Conservation (phyloP, 1,139 yeast species). For the Pneumocystis murina region DNA sequence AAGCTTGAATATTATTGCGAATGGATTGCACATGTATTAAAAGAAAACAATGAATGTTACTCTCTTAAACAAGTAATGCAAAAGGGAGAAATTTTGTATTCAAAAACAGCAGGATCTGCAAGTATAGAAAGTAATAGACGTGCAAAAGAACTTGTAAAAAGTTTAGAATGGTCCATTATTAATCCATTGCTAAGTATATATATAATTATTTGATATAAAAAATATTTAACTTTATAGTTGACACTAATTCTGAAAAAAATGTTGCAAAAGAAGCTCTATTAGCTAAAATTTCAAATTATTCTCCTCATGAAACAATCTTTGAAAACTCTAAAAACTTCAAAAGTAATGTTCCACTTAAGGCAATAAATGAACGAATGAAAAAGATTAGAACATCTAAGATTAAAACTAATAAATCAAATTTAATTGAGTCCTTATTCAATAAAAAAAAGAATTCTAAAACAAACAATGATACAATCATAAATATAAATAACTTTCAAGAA, state of each 20-base stretch:
- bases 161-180: slow-evolving; percentile 79
- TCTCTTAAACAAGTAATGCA: slow-evolving; percentile 54
- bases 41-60: slow-evolving; percentile 54
- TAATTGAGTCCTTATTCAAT: slow-evolving; percentile 38
- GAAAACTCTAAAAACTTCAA: slow-evolving; percentile 44
- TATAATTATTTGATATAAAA: slow-evolving; percentile 10
- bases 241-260: slow-evolving; percentile 15
- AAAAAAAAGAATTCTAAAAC: slow-evolving; percentile 53
- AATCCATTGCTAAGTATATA: slow-evolving; percentile 56
- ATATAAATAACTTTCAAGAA: slow-evolving; percentile 23
- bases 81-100: slow-evolving; percentile 78
- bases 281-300: slow-evolving; percentile 51
- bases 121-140: slow-evolving; percentile 73
- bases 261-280: slow-evolving; percentile 48
- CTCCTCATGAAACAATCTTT: slow-evolving; percentile 77
- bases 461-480: slow-evolving; percentile 15
- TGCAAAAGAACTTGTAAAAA: slow-evolving; percentile 60
- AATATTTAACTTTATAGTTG: slow-evolving; percentile 1
- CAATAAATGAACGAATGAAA: slow-evolving; percentile 73
- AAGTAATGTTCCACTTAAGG: slow-evolving; percentile 58
- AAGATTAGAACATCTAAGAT: slow-evolving; percentile 50
- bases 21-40: slow-evolving; percentile 46
- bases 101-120: slow-evolving; percentile 75
- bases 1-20: slow-evolving; percentile 62
- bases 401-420: background rate